Percentiles rank a stretch among this genome's conserved stretches.
Conservation (phyloP, 257 asterid species). For the Cynanchum wilfordii region DNA sequence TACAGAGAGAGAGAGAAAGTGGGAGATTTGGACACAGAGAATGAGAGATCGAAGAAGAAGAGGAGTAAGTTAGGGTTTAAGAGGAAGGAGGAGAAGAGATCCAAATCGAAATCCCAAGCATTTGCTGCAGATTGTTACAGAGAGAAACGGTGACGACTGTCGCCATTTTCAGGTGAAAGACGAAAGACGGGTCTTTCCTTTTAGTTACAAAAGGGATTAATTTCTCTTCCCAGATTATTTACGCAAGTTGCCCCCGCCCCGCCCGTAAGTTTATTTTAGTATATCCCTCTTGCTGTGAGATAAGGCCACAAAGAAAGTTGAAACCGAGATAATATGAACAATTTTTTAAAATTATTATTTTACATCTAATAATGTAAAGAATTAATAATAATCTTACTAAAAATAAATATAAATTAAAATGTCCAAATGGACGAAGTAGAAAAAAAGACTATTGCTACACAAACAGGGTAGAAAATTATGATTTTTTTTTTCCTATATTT, state of each 20-base stretch:
- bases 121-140: not conserved
- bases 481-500: too few species aligned
- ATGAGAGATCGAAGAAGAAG: not conserved
- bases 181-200: conserved; percentile 6
- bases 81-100: conserved; percentile 5
- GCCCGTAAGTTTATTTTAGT: too few species aligned
- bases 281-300: too few species aligned
- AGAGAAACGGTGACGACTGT: not conserved
- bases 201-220: not conserved
- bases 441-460: not conserved
- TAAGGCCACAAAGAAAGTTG: too few species aligned
- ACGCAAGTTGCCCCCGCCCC: too few species aligned
- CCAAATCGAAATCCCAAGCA: not conserved
- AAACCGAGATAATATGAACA: too few species aligned
- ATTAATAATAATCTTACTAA: too few species aligned
- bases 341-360: too few species aligned
- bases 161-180: conserved; percentile 12
- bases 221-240: too few species aligned
- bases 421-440: not conserved
- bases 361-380: too few species aligned
- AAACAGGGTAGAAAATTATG: not conserved
- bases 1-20: not conserved
- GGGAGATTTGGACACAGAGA: not conserved
- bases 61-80: conserved; percentile 15
- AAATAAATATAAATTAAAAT: too few species aligned